Percentiles rank a stretch among this genome's conserved stretches.
Conservation (phyloP, 208 protist genomes). For the Trichomonas vaginalis region DNA sequence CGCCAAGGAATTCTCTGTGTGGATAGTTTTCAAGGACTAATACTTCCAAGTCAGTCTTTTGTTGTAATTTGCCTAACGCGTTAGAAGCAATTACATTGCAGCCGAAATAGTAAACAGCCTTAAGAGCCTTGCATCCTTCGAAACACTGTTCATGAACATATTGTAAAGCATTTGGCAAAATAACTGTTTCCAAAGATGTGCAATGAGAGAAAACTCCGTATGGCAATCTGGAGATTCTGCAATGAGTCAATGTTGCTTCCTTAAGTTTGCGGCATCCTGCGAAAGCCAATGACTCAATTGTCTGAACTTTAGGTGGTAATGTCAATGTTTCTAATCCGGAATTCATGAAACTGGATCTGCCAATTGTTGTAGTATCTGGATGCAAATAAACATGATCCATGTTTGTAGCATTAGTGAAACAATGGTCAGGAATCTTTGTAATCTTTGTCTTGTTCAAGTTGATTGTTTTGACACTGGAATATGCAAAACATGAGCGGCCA, state of each 20-base stretch:
- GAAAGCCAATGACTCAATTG: not conserved
- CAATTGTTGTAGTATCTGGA: not conserved
- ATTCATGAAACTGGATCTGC: not conserved
- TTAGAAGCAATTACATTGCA: not conserved
- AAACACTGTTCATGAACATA: not conserved
- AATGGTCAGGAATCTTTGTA: not conserved
- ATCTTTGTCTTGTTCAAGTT: not conserved
- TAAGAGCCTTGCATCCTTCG: not conserved
- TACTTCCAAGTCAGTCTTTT: not conserved
- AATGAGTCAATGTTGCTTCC: not conserved
- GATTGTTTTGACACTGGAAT: not conserved
- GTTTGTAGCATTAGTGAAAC: not conserved
- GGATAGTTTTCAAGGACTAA: not conserved
- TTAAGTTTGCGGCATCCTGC: not conserved
- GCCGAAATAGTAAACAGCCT: not conserved
- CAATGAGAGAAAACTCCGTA: not conserved
- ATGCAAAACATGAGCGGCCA: not conserved
- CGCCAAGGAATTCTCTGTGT: not conserved
- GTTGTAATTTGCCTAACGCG: not conserved
- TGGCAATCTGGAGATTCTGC: not conserved
- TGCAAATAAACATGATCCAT: not conserved
- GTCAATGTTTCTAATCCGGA: not conserved
- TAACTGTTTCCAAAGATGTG: not conserved
- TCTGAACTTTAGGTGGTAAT: not conserved
- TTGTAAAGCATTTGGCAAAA: not conserved